Base-by-base conservation (phyloP, 1,284 basidiomycete species). In the Cryptococcus sp. region DNA sequence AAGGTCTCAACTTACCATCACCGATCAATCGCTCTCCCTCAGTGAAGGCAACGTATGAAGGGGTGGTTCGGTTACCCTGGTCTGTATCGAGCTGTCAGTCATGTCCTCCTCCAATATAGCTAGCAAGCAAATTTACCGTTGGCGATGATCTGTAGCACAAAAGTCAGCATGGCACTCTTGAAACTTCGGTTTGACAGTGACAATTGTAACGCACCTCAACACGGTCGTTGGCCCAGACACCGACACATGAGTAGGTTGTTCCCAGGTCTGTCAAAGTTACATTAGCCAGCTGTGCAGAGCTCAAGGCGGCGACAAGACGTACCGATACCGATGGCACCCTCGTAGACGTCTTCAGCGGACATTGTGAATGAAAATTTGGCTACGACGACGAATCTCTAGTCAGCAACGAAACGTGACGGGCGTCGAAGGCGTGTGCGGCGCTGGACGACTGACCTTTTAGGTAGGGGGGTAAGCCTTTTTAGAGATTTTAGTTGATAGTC, bases 21-120 rank as follows among this genome's bases (percentile, higher is more conserved):
- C 94, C 95, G 76, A 98, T 98, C 80, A 99, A 84, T 84, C 95
- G 93, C 86, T 99, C 95, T 80, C 90, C 90, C 65, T 91, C 83
- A 69, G 93, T 94, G 86, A 99, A 98, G 72, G 95, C 93, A 81
- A 98, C 95, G 82, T 98, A 98, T 70, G 95, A 99, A 59, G 95
- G 95, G 59, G 95, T 98, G 73, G 95, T 97, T 71, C 95, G 88
- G 88, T 98, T 98, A 77, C 94, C 95, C 90, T 96, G 81, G 77
- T 82, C 91, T 91, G 75, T 35, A 61, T 35, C 31, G n/a, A 25
- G 27, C 5, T 38, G 53, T 44, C 50, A 51, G 50, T 23, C 17
- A 13, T 19, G 31, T 17, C 31, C 31, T 35, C 31, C 31, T 35
- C 31, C 16, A 27, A 27, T 8, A 17, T 22, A 45, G 42, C n/a